Evolutionary conservation across 2,329 filamentous ascomycete species (phyloP), one percentile per base, ranked within the genome.

Genomic region (Delphinella strobiligena): DNA sequence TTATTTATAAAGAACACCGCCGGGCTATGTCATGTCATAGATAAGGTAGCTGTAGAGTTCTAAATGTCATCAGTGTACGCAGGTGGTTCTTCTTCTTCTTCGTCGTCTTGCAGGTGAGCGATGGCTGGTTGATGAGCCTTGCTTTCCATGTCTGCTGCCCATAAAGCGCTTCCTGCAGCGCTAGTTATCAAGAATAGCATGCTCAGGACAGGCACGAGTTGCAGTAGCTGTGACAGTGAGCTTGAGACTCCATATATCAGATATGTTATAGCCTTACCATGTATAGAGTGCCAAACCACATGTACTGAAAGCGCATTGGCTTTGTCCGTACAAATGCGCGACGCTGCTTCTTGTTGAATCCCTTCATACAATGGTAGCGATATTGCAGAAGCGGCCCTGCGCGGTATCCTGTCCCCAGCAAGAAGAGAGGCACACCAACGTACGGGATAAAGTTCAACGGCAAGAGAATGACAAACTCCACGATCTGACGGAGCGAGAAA

Each of bases 171-270:
- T 2, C 89, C 91, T 15, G 78, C 76, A 1, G 88, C 82, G 3
- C 83, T 87, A 0, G 89, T 95, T 48, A 98, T 64, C 30, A 96
- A 69, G 58, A 96, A 95, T 55, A 96, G 78, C 71, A 98, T 93
- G n/a, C 83, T 93, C 36, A 95, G 61, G 10, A 89, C 71, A 1
- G 91, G 91, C 7, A 95, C 71, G n/a, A 96, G 71, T 62, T 95
- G 85, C 19, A 96, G 62, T 5, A 41, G 14, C 10, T 36, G 14
- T 7, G 34, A 27, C 7, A 27, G 22, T 27, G 7, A 27, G 22
- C n/a, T n/a, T n/a, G n/a, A n/a, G n/a, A n/a, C n/a, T 27, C 22
- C 22, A 27, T 27, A 27, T 27, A 27, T n/a, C n/a, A n/a, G n/a
- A n/a, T n/a, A n/a, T n/a, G n/a, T n/a, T n/a, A n/a, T n/a, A n/a